A percentile compares a stretch with the other conserved stretches of the same genome.
Conservation (phyloP, 2,329 filamentous ascomycete species). For the Seiridium cupressi region DNA sequence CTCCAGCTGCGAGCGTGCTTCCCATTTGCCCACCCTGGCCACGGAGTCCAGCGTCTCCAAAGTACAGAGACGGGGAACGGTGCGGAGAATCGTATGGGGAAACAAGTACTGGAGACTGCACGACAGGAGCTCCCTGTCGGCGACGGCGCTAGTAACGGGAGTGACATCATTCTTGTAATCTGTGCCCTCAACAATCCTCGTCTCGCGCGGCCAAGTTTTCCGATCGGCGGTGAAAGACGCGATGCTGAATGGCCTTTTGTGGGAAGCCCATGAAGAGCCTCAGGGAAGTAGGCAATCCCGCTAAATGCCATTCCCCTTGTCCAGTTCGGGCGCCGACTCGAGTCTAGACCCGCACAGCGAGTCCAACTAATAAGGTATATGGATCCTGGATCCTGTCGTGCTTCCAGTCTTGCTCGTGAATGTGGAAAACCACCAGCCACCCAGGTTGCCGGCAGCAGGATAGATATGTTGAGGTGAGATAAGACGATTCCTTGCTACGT, state of each 20-base stretch:
- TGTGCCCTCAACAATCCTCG: background rate
- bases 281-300: background rate
- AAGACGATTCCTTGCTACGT: no score
- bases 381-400: no score
- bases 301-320: background rate
- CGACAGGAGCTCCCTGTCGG: background rate
- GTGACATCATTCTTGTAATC: constrained; percentile 1
- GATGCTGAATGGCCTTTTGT: background rate
- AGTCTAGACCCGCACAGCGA: background rate
- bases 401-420: no score
- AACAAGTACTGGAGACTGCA: constrained; percentile 5
- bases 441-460: no score
- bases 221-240: constrained; percentile 2
- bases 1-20: background rate
- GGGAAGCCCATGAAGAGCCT: constrained; percentile 1
- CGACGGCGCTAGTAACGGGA: background rate
- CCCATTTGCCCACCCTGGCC: background rate
- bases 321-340: background rate
- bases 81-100: constrained; percentile 8
- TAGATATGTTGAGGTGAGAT: no score
- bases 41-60: background rate
- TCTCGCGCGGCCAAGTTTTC: background rate
- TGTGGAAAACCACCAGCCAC: no score
- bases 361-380: background rate
- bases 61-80: constrained; percentile 6